These are phyloP conservation scores for Trichoderma reesei DNA, from an alignment of 495 filamentous ascomycete species.

Conservation along the genomic window DNA sequence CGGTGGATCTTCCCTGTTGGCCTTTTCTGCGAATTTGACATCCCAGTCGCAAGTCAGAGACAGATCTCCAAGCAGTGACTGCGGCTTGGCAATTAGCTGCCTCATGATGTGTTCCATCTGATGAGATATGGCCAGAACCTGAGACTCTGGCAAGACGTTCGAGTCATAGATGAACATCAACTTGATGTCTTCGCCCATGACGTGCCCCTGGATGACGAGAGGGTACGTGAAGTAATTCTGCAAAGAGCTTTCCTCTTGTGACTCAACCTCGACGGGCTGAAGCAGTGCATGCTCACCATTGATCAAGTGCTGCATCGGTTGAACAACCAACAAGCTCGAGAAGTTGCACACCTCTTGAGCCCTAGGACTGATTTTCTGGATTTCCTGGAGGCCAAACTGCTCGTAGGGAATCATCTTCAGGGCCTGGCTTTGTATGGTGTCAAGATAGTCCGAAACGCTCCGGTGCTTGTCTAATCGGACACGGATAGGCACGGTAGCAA, in stretches of 20 bases:
- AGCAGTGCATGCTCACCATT: neutral
- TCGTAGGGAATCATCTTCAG: constrained; percentile 32
- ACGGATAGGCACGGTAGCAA: constrained; percentile 49
- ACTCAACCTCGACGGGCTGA: neutral
- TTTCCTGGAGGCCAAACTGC: constrained; percentile 36
- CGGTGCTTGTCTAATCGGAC: constrained; percentile 14
- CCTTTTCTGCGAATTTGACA: neutral
- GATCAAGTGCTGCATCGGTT: neutral
- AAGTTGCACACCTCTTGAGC: constrained; percentile 5
- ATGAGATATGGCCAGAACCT: neutral
- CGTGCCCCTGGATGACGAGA: neutral
- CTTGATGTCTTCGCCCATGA: neutral
- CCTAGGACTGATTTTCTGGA: constrained; percentile 11
- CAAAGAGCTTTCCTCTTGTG: constrained; percentile 13
- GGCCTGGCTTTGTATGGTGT: constrained; percentile 24
- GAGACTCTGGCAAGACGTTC: neutral
- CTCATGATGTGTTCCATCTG: neutral
- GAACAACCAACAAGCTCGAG: constrained; percentile 1
- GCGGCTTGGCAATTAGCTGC: neutral
- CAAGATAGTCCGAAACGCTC: constrained; percentile 14
- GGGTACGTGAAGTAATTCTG: constrained; percentile 2
- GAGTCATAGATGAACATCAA: neutral
- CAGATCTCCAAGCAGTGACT: neutral
- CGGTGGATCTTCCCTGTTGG: neutral
- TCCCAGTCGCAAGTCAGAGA: neutral